A percentile compares a stretch with the other conserved stretches of the same genome.
phyloP scores from a whole-genome alignment of 2,329 filamentous ascomycete species.

The Venturia effusa region DNA sequence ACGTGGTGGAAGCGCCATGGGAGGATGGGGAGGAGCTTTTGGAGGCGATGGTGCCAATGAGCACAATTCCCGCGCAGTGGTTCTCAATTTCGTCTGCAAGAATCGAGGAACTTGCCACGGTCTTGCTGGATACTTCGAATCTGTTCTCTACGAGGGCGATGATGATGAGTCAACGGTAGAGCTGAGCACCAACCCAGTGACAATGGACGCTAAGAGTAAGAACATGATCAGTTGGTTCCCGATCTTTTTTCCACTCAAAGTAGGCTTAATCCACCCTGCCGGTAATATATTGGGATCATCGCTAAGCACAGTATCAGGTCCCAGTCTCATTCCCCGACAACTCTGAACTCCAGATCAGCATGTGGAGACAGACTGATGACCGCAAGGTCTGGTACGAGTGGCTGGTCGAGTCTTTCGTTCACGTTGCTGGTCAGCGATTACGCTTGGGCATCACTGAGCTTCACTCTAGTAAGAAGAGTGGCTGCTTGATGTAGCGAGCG shows the following conservation, averaged over 20 bases:
- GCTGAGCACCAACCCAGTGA: constrained; percentile 83
- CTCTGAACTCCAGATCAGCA: constrained; percentile 77
- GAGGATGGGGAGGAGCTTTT: constrained; percentile 61
- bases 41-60: constrained; percentile 76
- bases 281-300: not conserved
- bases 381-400: constrained; percentile 98
- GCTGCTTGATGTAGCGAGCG: constrained; percentile 53
- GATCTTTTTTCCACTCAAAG: constrained; percentile 94
- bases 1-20: constrained; percentile 52
- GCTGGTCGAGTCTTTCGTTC: constrained; percentile 72
- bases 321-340: constrained; percentile 78
- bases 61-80: constrained; percentile 76
- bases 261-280: constrained; percentile 31
- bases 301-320: constrained; percentile 41
- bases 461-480: constrained; percentile 58
- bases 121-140: constrained; percentile 90
- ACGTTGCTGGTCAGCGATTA: constrained; percentile 51
- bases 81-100: constrained; percentile 65
- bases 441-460: constrained; percentile 56
- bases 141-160: constrained; percentile 64
- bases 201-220: constrained; percentile 83
- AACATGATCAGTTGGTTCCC: constrained; percentile 99
- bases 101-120: constrained; percentile 81
- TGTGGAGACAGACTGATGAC: constrained; percentile 95
- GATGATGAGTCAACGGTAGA: constrained; percentile 49